Percentiles rank a stretch among this genome's conserved stretches.
These are phyloP conservation scores for Diaporthe sp. DNA, from an alignment of 2,329 filamentous ascomycete species.

Conservation along the genomic window DNA sequence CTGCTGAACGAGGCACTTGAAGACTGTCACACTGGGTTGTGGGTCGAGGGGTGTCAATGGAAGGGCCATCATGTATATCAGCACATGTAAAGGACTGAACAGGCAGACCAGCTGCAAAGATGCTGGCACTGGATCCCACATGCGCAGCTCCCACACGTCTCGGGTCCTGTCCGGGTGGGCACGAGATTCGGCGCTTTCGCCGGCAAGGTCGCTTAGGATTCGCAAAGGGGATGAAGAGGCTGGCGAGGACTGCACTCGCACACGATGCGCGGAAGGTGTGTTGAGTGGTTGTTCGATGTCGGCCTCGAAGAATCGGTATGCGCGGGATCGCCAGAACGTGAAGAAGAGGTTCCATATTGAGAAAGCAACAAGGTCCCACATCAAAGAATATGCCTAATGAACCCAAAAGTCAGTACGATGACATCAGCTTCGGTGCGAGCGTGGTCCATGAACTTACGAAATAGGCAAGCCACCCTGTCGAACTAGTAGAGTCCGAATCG, in stretches of 20 bases:
- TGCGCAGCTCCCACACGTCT: constrained; percentile 94
- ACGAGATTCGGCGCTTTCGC: constrained; percentile 82
- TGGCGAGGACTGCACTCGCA: constrained; percentile 88
- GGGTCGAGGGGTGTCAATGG: constrained; percentile 82
- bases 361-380: constrained; percentile 76
- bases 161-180: constrained; percentile 84
- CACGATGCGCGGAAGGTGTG: constrained; percentile 89
- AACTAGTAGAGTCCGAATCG: constrained; percentile 63
- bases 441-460: constrained; percentile 58
- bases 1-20: constrained; percentile 85
- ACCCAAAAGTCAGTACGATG: constrained; percentile 28
- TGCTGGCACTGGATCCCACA: constrained; percentile 94
- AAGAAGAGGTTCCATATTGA: constrained; percentile 85
- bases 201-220: constrained; percentile 77
- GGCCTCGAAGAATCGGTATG: constrained; percentile 92
- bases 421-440: background rate
- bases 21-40: constrained; percentile 86
- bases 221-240: constrained; percentile 82
- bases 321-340: constrained; percentile 83
- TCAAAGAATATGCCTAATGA: constrained; percentile 74
- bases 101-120: constrained; percentile 86
- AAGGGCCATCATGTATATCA: constrained; percentile 90
- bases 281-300: constrained; percentile 81
- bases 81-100: constrained; percentile 93
- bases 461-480: constrained; percentile 74